Evolutionary conservation across 768 basidiomycete species (phyloP).

Genomic region (Boletus pseudo-olivaceus): DNA sequence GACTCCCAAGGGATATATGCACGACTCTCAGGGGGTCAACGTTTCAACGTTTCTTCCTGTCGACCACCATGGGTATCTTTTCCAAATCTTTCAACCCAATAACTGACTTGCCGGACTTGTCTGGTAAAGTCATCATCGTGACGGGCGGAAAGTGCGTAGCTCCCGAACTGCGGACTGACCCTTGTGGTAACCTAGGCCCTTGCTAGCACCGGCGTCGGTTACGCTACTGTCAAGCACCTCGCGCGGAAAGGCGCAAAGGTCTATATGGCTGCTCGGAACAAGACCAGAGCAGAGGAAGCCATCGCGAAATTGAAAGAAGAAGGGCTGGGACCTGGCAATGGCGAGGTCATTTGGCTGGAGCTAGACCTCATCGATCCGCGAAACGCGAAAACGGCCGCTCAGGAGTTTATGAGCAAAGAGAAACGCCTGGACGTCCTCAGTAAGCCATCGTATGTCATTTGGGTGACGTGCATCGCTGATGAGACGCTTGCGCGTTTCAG

Average conservation of each 20-base stretch:
- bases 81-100: constrained; percentile 33
- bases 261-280: constrained; percentile 53
- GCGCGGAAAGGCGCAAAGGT: constrained; percentile 55
- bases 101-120: constrained; percentile 35
- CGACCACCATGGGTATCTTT: constrained; percentile 10
- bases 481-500: constrained; percentile 25
- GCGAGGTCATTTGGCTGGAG: constrained; percentile 46
- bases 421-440: constrained; percentile 52
- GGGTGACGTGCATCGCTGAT: background rate
- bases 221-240: constrained; percentile 49
- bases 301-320: constrained; percentile 44
- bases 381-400: constrained; percentile 45
- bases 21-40: too few species aligned
- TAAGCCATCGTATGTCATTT: constrained; percentile 20
- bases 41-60: background rate
- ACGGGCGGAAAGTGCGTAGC: constrained; percentile 52
- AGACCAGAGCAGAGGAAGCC: constrained; percentile 43
- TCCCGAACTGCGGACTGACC: too few species aligned
- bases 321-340: constrained; percentile 42
- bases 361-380: constrained; percentile 51
- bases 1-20: too few species aligned
- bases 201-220: constrained; percentile 47
- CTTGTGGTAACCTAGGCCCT: background rate
- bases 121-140: constrained; percentile 46
- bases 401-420: constrained; percentile 48